Percentiles rank a stretch among this genome's conserved stretches.
Evolutionary conservation across 768 basidiomycete species (phyloP).

Genomic region (Lactarius akahatsu): DNA sequence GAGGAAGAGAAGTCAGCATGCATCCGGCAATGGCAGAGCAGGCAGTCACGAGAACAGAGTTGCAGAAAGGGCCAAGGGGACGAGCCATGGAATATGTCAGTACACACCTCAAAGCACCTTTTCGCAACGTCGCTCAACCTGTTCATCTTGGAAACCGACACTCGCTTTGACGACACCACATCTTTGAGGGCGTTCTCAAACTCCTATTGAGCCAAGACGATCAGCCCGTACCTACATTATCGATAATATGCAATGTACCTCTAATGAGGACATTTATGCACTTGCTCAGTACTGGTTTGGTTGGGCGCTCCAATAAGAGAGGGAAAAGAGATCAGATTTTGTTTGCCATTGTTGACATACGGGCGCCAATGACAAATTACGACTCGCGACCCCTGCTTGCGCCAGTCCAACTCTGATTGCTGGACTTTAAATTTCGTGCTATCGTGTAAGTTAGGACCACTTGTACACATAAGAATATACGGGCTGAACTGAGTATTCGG

Average conservation of each 20-base stretch:
- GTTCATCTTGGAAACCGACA: constrained; percentile 85
- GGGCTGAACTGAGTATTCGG: too few relatives aligned
- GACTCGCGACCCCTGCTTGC: too few relatives aligned
- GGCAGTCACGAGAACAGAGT: background rate
- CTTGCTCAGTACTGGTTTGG: constrained; percentile 6
- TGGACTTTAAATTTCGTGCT: too few relatives aligned
- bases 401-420: too few relatives aligned
- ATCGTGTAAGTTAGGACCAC: too few relatives aligned
- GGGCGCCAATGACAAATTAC: constrained; percentile 8
- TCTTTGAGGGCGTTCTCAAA: constrained; percentile 82
- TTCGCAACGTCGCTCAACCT: constrained; percentile 73
- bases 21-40: constrained; percentile 4
- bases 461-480: too few relatives aligned
- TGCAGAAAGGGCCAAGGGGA: constrained; percentile 12
- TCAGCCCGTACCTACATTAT: constrained; percentile 6
- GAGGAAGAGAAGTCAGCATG: constrained; percentile 1
- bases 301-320: background rate
- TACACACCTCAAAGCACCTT: constrained; percentile 71
- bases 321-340: constrained; percentile 5
- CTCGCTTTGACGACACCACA: constrained; percentile 75
- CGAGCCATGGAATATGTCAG: background rate
- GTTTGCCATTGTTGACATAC: constrained; percentile 21
- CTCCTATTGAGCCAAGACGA: constrained; percentile 45
- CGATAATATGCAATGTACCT: constrained; percentile 23
- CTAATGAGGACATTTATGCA: constrained; percentile 30